These are phyloP conservation scores for Mortierella sp. DNA, from an alignment of 371 early-diverging fungal species.

Conservation along the genomic window DNA sequence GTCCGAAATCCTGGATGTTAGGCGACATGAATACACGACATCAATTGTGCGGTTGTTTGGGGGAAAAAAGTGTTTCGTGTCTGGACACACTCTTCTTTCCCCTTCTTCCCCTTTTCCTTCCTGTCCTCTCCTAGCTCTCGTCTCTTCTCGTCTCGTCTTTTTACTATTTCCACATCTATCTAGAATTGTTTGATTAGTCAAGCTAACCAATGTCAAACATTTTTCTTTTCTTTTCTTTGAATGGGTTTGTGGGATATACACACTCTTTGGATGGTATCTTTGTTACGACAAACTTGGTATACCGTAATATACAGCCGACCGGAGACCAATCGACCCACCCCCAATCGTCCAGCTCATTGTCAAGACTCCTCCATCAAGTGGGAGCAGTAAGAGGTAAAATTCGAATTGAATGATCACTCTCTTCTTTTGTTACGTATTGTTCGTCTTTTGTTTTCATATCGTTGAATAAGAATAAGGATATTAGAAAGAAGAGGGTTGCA, in stretches of 20 bases:
- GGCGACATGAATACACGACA: too few relatives aligned
- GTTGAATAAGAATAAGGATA: too few relatives aligned
- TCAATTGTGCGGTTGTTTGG: neutral
- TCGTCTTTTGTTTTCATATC: too few relatives aligned
- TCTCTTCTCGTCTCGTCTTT: neutral
- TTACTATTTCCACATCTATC: neutral
- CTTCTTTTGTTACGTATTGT: neutral
- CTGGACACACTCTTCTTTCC: neutral
- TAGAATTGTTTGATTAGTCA: neutral
- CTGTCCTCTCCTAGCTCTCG: neutral
- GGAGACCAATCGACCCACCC: slow-evolving; percentile 95
- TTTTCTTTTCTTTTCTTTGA: neutral
- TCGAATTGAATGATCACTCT: neutral
- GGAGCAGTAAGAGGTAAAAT: slow-evolving; percentile 24
- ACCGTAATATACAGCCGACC: slow-evolving; percentile 63
- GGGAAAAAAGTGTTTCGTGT: slow-evolving; percentile 12
- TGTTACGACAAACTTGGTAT: neutral
- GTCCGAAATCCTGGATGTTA: too few relatives aligned
- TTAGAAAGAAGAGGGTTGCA: too few relatives aligned
- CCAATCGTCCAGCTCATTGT: slow-evolving; percentile 89
- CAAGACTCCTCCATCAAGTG: slow-evolving; percentile 23
- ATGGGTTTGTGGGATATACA: slow-evolving; percentile 5
- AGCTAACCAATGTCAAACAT: neutral
- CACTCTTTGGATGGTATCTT: neutral
- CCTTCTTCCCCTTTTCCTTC: neutral